Evolutionary conservation across 2,329 filamentous ascomycete species (phyloP).

Genomic region (Gaeumannomyces sp.): DNA sequence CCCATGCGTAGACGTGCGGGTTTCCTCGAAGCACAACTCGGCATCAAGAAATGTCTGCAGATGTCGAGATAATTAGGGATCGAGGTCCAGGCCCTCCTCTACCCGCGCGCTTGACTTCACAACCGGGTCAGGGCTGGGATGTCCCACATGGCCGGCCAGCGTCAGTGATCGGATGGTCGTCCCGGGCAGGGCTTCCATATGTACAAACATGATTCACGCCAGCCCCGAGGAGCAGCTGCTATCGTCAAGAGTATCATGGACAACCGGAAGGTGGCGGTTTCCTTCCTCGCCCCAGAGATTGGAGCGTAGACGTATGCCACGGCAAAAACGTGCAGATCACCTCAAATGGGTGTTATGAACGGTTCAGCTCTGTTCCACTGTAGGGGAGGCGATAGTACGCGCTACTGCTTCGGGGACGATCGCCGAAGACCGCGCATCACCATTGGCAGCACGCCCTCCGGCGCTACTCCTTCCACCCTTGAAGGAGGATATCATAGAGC

Average conservation of each 20-base stretch:
- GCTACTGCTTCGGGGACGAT: no score
- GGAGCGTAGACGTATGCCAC: no score
- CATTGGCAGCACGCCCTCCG: background rate
- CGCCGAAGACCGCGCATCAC: background rate
- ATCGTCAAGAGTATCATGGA: no score
- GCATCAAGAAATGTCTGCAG: no score
- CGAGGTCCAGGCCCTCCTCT: background rate
- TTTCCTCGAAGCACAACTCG: no score
- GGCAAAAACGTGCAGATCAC: no score
- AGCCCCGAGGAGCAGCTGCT: background rate
- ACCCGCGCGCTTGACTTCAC: background rate
- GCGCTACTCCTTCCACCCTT: background rate
- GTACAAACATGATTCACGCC: background rate
- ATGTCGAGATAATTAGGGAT: background rate
- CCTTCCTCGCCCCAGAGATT: no score
- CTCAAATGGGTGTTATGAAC: no score
- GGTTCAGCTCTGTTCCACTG: no score
- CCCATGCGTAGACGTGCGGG: background rate
- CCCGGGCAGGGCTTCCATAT: background rate
- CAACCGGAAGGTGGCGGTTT: no score
- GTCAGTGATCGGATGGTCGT: background rate
- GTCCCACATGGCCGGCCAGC: background rate
- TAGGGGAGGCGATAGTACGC: no score
- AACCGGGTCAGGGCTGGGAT: background rate
- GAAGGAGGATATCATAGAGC: background rate